phyloP scores from a whole-genome alignment of 169 alveolate genomes.

The Plasmodium sp. region DNA sequence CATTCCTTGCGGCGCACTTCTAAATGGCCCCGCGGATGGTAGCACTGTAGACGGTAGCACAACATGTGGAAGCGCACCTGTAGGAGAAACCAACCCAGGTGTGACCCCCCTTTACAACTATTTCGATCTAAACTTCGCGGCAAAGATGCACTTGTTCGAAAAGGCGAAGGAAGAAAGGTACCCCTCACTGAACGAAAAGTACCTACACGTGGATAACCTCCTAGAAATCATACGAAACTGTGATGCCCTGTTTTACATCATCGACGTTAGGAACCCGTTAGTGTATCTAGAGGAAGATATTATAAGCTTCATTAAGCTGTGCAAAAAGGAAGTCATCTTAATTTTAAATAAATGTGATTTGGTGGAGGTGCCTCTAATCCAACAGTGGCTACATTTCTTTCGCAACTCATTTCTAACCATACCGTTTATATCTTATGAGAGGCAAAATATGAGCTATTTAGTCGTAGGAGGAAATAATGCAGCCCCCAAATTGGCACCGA shows the following conservation, averaged over 20 bases:
- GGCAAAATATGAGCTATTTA: background rate
- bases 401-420: conserved; percentile 30
- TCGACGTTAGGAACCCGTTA: conserved; percentile 65
- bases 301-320: conserved; percentile 23
- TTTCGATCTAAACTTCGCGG: background rate
- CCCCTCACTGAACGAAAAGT: conserved; percentile 19
- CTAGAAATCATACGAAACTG: conserved; percentile 47
- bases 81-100: background rate
- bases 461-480: background rate
- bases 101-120: background rate
- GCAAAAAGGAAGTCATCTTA: conserved; percentile 57
- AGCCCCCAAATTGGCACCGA: background rate
- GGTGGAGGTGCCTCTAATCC: conserved; percentile 13
- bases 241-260: conserved; percentile 38
- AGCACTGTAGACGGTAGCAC: background rate
- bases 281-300: conserved; percentile 54
- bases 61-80: background rate
- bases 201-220: conserved; percentile 32
- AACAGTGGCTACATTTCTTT: conserved; percentile 57
- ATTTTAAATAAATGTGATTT: conserved; percentile 68
- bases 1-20: background rate
- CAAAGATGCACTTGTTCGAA: conserved; percentile 29
- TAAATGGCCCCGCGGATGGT: background rate
- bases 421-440: conserved; percentile 25
- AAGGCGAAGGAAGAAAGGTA: conserved; percentile 39